phyloP scores from a whole-genome alignment of 768 basidiomycete species.

The Xerocomellus intermedius region DNA sequence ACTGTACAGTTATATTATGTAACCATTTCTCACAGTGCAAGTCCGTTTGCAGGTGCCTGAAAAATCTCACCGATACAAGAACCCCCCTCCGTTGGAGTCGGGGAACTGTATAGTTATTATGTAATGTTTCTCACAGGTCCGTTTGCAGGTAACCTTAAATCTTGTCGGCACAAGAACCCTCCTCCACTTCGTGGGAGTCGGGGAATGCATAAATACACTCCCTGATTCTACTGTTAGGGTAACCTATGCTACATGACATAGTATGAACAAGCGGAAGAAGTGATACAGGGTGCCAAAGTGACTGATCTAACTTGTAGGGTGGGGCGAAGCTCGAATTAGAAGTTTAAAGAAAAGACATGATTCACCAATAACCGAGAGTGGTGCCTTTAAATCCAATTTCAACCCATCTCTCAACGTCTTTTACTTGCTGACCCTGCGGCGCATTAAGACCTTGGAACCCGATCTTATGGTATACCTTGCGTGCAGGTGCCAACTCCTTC shows the following conservation, averaged over 20 bases:
- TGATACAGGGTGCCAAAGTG: neutral
- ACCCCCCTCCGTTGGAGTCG: too few relatives aligned
- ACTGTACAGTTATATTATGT: too few relatives aligned
- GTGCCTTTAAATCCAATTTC: conserved; percentile 20
- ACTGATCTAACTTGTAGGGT: neutral
- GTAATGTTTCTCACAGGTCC: too few relatives aligned
- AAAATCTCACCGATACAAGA: too few relatives aligned
- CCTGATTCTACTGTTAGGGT: neutral
- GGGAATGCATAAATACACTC: neutral
- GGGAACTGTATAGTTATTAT: too few relatives aligned
- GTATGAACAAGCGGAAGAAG: neutral
- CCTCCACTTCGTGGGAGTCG: too few relatives aligned
- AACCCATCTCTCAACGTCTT: conserved; percentile 19
- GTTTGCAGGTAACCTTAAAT: too few relatives aligned
- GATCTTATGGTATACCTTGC: conserved; percentile 20
- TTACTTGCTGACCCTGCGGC: conserved; percentile 1
- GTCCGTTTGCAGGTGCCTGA: too few relatives aligned
- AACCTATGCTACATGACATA: conserved; percentile 16
- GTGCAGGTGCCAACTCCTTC: conserved; percentile 13
- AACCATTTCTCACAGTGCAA: too few relatives aligned
- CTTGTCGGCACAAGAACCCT: too few relatives aligned
- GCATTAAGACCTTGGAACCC: conserved; percentile 21
- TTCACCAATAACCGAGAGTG: conserved; percentile 18
- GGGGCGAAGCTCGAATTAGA: neutral
- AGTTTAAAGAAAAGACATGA: too few relatives aligned